Base-by-base conservation (phyloP, 805 yeast species). In the Ogataea ganodermae region DNA sequence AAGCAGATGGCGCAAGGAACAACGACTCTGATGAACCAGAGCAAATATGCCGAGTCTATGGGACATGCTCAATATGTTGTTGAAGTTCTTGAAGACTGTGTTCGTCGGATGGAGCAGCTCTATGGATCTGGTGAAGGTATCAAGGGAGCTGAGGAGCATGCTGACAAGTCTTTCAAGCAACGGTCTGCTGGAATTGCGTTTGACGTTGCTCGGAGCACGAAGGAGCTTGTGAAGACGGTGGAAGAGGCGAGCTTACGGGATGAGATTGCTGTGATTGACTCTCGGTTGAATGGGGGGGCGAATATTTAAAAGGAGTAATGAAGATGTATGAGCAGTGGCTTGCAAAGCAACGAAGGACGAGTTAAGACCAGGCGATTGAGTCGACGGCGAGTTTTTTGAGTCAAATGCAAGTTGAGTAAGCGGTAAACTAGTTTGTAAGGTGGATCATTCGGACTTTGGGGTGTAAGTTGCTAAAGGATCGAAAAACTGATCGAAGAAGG, bases 121-220 rank as follows among this genome's bases (percentile, higher is more conserved):
- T 84, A 91, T 62, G 66, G 63, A 4, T 60, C 59, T 4, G 48
- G 45, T 8, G 72, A 71, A 35, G 67, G 55, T 21, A 64, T 63
- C 22, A 68, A 70, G 16, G 60, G 60, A 33, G 86, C 83, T 54
- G 69, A 61, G 28, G 88, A 83, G 45, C 83, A 78, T 62, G 97
- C 97, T 2, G 96, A 89, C 62, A 86, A 87, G 65, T 86, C 86
- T 58, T 85, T 89, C 71, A 89, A 89, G 68, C 97, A 92, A 68
- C 80, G 97, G 60, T 79, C 92, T 55, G 98, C 98, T 0, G 97
- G 97, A 2, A 86, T 91, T 56, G 92, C 96, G 23, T 92, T 90
- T 70, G 98, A 92, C 65, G 88, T 92, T 69, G 97, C 97, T 20
- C 90, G 92, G 68, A 86, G 96, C 66, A 92, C 97, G 4, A 92